Evolutionary conservation across 495 filamentous ascomycete species (phyloP).

Genomic region (Podospora bellae-mahoneyi): DNA sequence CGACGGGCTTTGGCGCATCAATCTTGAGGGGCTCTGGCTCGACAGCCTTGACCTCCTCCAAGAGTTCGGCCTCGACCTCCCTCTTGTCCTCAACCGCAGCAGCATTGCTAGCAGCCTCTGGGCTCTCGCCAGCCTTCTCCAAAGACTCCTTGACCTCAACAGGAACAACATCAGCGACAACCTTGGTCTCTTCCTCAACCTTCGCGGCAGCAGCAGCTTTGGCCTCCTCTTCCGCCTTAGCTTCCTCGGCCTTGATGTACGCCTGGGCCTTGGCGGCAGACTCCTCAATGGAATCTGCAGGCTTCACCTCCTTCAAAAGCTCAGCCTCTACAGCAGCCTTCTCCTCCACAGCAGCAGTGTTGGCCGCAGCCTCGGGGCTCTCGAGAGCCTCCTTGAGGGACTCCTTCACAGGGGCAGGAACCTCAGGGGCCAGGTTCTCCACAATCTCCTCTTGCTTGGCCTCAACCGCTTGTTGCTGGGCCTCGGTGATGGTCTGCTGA

Average conservation of each 20-base stretch:
- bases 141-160: slow-evolving; percentile 70
- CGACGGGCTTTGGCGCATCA: slow-evolving; percentile 19
- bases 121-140: slow-evolving; percentile 55
- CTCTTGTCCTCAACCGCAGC: slow-evolving; percentile 73
- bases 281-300: slow-evolving; percentile 5
- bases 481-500: slow-evolving; percentile 2
- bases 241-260: slow-evolving; percentile 11
- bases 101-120: slow-evolving; percentile 67
- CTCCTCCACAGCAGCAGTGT: slow-evolving; percentile 64
- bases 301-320: slow-evolving; percentile 43
- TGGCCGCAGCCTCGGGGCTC: slow-evolving; percentile 68
- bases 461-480: slow-evolving; percentile 7
- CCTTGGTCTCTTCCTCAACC: slow-evolving; percentile 18
- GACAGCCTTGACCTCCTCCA: slow-evolving; percentile 14
- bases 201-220: slow-evolving; percentile 11
- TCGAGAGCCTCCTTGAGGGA: slow-evolving; percentile 62
- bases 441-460: slow-evolving; percentile 25
- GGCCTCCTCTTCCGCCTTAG: slow-evolving; percentile 20
- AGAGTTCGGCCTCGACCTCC: slow-evolving; percentile 60
- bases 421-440: slow-evolving; percentile 47
- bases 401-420: slow-evolving; percentile 70
- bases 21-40: slow-evolving; percentile 23
- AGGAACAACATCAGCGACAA: slow-evolving; percentile 58
- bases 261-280: slow-evolving; percentile 12
- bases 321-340: slow-evolving; percentile 75